Percentiles rank a stretch among this genome's conserved stretches.
phyloP scores from a whole-genome alignment of 2,329 filamentous ascomycete genomes.

The Pseudogymnoascus sp. region DNA sequence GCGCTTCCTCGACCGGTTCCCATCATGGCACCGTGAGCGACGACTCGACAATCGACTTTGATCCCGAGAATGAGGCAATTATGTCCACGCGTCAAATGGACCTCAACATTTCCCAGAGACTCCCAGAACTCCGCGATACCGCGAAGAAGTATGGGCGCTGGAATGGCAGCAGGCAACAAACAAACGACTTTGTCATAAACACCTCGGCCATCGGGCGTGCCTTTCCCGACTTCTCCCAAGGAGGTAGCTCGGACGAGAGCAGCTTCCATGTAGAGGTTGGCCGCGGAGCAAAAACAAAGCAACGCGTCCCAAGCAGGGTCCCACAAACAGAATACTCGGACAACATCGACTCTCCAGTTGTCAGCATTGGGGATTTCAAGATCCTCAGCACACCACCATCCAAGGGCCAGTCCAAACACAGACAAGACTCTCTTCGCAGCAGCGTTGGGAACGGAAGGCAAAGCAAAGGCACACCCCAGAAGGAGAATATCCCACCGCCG shows the following conservation, averaged over 20 bases:
- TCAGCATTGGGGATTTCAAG: constrained; percentile 38
- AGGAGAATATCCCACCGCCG: constrained; percentile 29
- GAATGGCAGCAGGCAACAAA: constrained; percentile 28
- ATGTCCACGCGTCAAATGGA: constrained; percentile 18
- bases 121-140: constrained; percentile 26
- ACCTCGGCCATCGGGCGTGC: constrained; percentile 36
- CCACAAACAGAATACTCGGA: constrained; percentile 39
- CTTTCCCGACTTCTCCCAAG: constrained; percentile 40
- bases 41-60: constrained; percentile 19
- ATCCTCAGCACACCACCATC: constrained; percentile 28
- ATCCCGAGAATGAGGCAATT: constrained; percentile 20
- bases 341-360: constrained; percentile 31
- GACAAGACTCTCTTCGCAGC: constrained; percentile 7
- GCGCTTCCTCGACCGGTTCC: constrained; percentile 22
- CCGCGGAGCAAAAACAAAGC: constrained; percentile 31
- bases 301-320: constrained; percentile 16
- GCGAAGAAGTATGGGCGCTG: constrained; percentile 27
- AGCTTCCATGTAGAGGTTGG: constrained; percentile 43
- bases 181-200: constrained; percentile 30
- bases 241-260: constrained; percentile 35
- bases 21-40: constrained; percentile 23
- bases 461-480: constrained; percentile 23
- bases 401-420: constrained; percentile 6
- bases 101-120: constrained; percentile 14
- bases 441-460: constrained; percentile 8